Conservation (phyloP, 2,329 filamentous ascomycete genomes). For the Cercospora berteroae region DNA sequence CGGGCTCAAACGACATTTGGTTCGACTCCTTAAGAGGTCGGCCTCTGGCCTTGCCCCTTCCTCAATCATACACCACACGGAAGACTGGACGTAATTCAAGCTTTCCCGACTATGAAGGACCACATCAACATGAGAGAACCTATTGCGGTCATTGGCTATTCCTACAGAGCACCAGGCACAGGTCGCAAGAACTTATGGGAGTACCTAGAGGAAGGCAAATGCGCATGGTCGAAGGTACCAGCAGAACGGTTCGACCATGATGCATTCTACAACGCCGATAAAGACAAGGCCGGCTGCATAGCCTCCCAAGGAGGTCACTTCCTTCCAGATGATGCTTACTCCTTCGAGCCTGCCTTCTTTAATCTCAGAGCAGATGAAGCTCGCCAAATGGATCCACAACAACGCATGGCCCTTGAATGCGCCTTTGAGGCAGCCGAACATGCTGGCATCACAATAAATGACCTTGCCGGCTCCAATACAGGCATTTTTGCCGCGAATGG, state of each 20-base stretch:
- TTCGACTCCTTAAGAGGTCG: not conserved
- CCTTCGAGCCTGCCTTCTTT: constrained; percentile 16
- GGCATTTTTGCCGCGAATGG: constrained; percentile 19
- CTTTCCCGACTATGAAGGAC: not conserved
- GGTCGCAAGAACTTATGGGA: not conserved
- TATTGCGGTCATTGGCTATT: constrained; percentile 3
- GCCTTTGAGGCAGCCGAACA: constrained; percentile 10
- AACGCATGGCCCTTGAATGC: constrained; percentile 14
- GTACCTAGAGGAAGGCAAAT: not conserved
- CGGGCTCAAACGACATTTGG: not conserved
- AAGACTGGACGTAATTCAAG: not conserved
- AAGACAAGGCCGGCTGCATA: constrained; percentile 1
- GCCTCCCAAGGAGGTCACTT: constrained; percentile 7
- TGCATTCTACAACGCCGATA: constrained; percentile 23
- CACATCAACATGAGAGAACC: not conserved
- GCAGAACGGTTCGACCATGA: constrained; percentile 24
- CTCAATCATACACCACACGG: not conserved
- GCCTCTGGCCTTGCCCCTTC: not conserved
- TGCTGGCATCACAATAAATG: constrained; percentile 44
- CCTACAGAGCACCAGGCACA: not conserved
- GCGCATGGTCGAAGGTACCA: constrained; percentile 17
- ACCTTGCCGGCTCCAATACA: constrained; percentile 11
- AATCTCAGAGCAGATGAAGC: constrained; percentile 9
- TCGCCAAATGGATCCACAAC: constrained; percentile 13
- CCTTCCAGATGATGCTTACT: constrained; percentile 6